Percentiles rank a stretch among this genome's conserved stretches.
These are phyloP conservation scores for Leucosporidium scottii DNA, from an alignment of 768 basidiomycete species.

Conservation along the genomic window DNA sequence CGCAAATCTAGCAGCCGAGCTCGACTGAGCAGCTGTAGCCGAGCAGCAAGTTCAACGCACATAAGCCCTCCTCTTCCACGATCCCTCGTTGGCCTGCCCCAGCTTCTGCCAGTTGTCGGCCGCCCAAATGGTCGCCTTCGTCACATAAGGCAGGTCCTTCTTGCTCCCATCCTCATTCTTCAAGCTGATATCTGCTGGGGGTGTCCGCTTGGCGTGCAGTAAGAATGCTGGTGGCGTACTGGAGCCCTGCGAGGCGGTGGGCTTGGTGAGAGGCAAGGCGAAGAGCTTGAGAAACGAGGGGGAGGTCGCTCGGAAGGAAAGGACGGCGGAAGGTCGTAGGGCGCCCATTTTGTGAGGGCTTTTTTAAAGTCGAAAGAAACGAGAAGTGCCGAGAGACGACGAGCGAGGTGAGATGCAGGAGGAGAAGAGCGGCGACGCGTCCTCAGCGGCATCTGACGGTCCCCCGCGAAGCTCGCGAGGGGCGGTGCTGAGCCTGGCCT, in stretches of 20 bases:
- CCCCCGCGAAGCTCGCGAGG: too few relatives aligned
- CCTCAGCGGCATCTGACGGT: too few relatives aligned
- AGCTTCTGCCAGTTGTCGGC: slow-evolving; percentile 28
- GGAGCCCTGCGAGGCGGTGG: neutral
- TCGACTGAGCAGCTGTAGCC: neutral
- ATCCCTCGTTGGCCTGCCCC: slow-evolving; percentile 11
- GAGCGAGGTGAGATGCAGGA: too few relatives aligned
- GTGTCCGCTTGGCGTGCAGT: slow-evolving; percentile 13
- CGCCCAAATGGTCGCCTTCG: slow-evolving; percentile 18
- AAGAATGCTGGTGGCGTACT: slow-evolving; percentile 10
- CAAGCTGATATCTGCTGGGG: neutral
- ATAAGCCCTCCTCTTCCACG: neutral
- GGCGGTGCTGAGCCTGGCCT: too few relatives aligned
- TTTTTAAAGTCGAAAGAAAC: too few relatives aligned
- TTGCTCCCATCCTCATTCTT: neutral
- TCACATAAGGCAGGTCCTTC: neutral
- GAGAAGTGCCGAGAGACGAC: too few relatives aligned
- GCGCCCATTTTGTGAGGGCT: neutral
- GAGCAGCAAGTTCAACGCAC: neutral
- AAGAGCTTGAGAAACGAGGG: slow-evolving; percentile 20
- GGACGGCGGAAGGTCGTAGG: neutral
- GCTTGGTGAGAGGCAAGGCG: slow-evolving; percentile 17
- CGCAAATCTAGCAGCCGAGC: neutral
- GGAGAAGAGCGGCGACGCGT: too few relatives aligned
- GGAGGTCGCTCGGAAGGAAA: slow-evolving; percentile 6